Base-by-base conservation (phyloP, 805 yeast species). In the Teunomyces panamensis region DNA sequence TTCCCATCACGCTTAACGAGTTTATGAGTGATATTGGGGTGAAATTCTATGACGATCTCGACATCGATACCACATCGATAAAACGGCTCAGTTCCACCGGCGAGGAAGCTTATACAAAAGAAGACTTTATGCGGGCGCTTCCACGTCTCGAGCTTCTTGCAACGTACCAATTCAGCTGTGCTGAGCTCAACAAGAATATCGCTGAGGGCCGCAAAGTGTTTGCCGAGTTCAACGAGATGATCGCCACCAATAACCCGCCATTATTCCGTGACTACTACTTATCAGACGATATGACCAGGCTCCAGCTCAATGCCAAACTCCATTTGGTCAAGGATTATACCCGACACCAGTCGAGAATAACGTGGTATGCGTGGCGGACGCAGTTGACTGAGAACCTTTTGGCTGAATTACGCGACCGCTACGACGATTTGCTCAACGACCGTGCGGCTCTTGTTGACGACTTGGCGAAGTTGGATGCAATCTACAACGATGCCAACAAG, bases 291-390 rank as follows among this genome's bases (percentile, higher is more conserved):
- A 65, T 64, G 32, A 76, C 69, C 5, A 71, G 69, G 52, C 62
- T 65, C 36, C 55, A 59, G 1, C 69, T 81, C 72, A 73, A 71
- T 32, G 63, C 74, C n/a, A 78, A 78, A 49, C 70, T 83, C 43
- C 75, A 73, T 49, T 49, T 75, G 9, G 64, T 83, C 37, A 80
- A 80, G 56, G 76, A 72, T 28, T 77, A 64, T 49, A 71, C 87
- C 0, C 68, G 81, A 28, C 67, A 74, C 28, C 79, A 78, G 55
- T 80, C 87, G 0, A 72, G 69, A 49, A 74, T 72, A 33, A 76
- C 77, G 0, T 84, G 88, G 87, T 79, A 78, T 53, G 77, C 74
- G 43, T 84, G 89, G 89, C 65, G 87, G 50, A 59, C 68, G 9
- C 79, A 79, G 50, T 71, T 82, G 42, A 57, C 78, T 5, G 65